A percentile compares a stretch with the other conserved stretches of the same genome.
Conservation (phyloP, 495 filamentous ascomycete species). For the Aspergillus taichungensis region DNA sequence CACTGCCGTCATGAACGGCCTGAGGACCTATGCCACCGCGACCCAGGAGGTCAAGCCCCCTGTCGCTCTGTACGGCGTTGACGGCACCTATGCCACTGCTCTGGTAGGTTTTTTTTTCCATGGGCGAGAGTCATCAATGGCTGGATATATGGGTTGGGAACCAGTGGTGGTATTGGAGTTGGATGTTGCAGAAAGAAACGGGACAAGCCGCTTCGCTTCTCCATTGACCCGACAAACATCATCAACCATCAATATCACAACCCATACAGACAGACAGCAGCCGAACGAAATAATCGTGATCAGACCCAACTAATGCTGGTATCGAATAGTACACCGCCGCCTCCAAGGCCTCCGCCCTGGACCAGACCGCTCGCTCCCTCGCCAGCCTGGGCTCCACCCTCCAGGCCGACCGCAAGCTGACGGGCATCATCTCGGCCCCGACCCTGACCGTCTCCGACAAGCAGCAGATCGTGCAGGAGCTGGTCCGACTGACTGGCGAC, state of each 20-base stretch:
- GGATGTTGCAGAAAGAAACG: too few relatives aligned
- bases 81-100: constrained; percentile 96
- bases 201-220: too few relatives aligned
- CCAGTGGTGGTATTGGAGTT: too few relatives aligned
- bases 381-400: constrained; percentile 58
- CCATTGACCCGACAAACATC: background rate
- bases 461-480: constrained; percentile 69
- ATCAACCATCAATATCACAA: background rate
- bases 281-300: constrained; percentile 2
- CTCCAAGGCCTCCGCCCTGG: constrained; percentile 75
- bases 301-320: background rate
- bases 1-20: constrained; percentile 35
- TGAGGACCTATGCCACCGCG: constrained; percentile 70
- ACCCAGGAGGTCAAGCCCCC: constrained; percentile 70
- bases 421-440: constrained; percentile 64
- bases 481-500: constrained; percentile 69
- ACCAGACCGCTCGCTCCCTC: constrained; percentile 69
- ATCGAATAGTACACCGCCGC: constrained; percentile 86
- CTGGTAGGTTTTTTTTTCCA: constrained; percentile 64
- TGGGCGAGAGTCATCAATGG: too few relatives aligned
- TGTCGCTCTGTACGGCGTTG: constrained; percentile 85
- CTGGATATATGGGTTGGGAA: too few relatives aligned
- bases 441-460: constrained; percentile 73
- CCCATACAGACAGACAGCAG: constrained; percentile 1
- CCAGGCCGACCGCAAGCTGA: constrained; percentile 73